phyloP scores from a whole-genome alignment of 2,329 filamentous ascomycete species.

The Phaeophleospora eucalypticola region DNA sequence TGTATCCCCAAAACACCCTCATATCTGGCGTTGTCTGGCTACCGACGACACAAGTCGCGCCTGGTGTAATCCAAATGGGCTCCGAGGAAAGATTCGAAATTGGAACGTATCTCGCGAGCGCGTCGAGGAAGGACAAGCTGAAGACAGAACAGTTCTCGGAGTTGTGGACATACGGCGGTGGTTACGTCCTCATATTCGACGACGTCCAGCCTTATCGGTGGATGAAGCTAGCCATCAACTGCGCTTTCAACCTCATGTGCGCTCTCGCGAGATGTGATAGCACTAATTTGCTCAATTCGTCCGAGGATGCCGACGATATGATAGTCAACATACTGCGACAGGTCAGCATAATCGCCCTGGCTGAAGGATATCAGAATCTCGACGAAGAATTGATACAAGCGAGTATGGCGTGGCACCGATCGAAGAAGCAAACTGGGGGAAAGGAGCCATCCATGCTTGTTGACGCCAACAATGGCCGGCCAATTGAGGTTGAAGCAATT shows the following conservation, averaged over 20 bases:
- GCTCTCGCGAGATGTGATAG: constrained; percentile 53
- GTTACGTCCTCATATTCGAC: constrained; percentile 46
- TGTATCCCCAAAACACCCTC: background rate
- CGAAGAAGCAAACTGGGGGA: constrained; percentile 37
- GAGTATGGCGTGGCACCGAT: constrained; percentile 38
- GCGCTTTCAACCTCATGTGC: constrained; percentile 57
- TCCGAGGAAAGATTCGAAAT: constrained; percentile 49
- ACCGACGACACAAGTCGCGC: constrained; percentile 41
- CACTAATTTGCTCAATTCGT: constrained; percentile 46
- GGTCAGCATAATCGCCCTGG: constrained; percentile 39
- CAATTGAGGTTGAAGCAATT: constrained; percentile 50
- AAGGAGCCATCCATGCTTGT: constrained; percentile 49
- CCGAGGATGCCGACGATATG: constrained; percentile 34
- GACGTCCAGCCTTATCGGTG: constrained; percentile 56
- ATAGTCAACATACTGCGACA: constrained; percentile 44
- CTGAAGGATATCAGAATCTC: constrained; percentile 34
- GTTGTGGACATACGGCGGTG: constrained; percentile 35
- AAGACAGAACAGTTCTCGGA: constrained; percentile 10
- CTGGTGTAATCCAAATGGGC: constrained; percentile 44
- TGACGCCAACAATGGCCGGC: constrained; percentile 41
- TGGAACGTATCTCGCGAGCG: constrained; percentile 44
- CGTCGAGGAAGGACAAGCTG: constrained; percentile 12
- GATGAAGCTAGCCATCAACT: constrained; percentile 59
- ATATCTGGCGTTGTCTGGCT: constrained; percentile 1
- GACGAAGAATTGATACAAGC: constrained; percentile 37